Evolutionary conservation across 345 rosid genomes (phyloP).

Genomic region (Linum trigynum): DNA sequence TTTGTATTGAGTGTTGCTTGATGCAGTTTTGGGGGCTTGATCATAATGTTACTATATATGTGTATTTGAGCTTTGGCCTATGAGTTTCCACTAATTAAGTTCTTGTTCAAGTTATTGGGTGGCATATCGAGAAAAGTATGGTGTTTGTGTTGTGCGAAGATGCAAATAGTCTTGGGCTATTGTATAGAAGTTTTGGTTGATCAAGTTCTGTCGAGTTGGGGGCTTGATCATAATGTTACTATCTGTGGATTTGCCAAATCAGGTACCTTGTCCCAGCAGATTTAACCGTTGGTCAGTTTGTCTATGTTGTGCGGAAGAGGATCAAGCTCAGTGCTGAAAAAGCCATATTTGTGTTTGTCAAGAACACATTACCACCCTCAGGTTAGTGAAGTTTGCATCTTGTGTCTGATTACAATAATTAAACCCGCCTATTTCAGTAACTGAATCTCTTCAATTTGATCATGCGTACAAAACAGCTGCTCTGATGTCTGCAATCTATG

Average conservation of each 20-base stretch:
- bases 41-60: not conserved
- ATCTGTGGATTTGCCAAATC: conserved; percentile 6
- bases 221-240: not conserved
- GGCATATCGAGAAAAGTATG: not conserved
- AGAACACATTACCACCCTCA: conserved; percentile 55
- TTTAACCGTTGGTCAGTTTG: conserved; percentile 66
- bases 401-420: not conserved
- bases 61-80: not conserved
- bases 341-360: conserved; percentile 64
- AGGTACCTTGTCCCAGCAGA: conserved; percentile 77
- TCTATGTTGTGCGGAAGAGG: conserved; percentile 72
- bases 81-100: no score
- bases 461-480: conserved; percentile 33
- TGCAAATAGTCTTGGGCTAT: not conserved
- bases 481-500: conserved; percentile 51
- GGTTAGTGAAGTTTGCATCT: conserved; percentile 26
- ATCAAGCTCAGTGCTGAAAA: conserved; percentile 67
- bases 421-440: not conserved
- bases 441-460: not conserved
- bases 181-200: no score
- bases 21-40: not conserved
- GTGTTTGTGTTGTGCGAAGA: not conserved
- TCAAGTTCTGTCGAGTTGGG: no score
- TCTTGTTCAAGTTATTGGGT: no score
- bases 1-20: no score